phyloP scores from a whole-genome alignment of 139 green algal genomes.

The Micractinium sp. region DNA sequence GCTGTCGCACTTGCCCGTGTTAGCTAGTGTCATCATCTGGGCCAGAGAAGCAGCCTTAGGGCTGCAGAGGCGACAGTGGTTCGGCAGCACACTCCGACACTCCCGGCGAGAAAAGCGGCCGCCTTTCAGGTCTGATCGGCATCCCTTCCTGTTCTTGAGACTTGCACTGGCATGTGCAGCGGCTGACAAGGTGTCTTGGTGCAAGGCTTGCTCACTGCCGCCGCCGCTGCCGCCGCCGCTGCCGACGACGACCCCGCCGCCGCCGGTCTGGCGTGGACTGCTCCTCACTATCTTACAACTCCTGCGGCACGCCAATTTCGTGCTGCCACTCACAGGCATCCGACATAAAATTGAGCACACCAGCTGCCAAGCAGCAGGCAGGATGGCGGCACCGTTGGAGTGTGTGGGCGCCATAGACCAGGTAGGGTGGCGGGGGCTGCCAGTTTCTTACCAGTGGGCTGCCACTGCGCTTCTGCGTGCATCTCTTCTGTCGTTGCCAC shows the following conservation, averaged over 20 bases:
- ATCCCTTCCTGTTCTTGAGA: too few relatives aligned
- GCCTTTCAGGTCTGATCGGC: background rate
- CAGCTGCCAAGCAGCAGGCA: background rate
- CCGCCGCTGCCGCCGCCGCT: background rate
- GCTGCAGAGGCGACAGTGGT: too few relatives aligned
- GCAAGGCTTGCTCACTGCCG: background rate
- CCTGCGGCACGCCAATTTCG: too few relatives aligned
- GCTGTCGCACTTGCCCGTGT: too few relatives aligned
- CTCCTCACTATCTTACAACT: too few relatives aligned
- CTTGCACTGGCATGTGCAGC: too few relatives aligned
- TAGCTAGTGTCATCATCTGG: too few relatives aligned
- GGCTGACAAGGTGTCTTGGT: too few relatives aligned
- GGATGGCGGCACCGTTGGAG: constrained; percentile 15
- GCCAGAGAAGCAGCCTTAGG: too few relatives aligned
- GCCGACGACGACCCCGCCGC: background rate
- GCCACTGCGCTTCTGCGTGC: background rate
- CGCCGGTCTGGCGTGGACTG: background rate
- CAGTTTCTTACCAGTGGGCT: background rate
- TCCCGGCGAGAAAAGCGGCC: background rate
- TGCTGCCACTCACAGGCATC: too few relatives aligned
- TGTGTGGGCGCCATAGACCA: constrained; percentile 77
- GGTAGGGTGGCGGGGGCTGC: background rate
- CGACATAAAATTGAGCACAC: background rate
- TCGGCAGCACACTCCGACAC: background rate
- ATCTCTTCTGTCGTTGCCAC: too few relatives aligned